These are phyloP conservation scores for Phalaenopsis equestris DNA, from an alignment of 106 monocot genomes.

Conservation along the genomic window DNA sequence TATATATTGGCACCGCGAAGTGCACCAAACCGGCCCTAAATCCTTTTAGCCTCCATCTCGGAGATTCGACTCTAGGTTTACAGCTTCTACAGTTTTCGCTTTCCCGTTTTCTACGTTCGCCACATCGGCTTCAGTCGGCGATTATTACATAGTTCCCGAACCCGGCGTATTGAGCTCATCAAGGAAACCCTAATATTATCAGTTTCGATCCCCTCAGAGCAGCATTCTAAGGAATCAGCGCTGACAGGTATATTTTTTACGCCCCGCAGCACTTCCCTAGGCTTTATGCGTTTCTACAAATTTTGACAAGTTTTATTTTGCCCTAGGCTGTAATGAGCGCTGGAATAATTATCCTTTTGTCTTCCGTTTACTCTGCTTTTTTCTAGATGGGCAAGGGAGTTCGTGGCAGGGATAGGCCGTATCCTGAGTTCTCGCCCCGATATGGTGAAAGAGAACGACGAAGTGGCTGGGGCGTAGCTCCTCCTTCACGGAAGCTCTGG, in stretches of 20 bases:
- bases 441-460: slow-evolving; percentile 31
- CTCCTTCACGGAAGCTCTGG: slow-evolving; percentile 80
- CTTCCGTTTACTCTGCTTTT: neutral
- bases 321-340: neutral
- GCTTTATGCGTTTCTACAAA: neutral
- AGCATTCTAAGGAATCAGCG: neutral
- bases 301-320: neutral
- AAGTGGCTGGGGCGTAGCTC: slow-evolving; percentile 36
- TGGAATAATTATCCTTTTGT: neutral
- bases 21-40: too few relatives aligned
- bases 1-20: too few relatives aligned
- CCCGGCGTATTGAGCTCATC: neutral
- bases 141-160: neutral
- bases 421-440: slow-evolving; percentile 22
- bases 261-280: neutral
- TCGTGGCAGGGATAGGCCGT: slow-evolving; percentile 28
- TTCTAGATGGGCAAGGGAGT: slow-evolving; percentile 33
- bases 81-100: neutral
- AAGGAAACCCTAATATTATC: neutral
- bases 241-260: neutral
- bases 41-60: neutral
- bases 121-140: neutral
- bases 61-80: neutral
- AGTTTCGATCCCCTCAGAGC: neutral
- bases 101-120: neutral